Conservation (phyloP, 2,329 filamentous ascomycete genomes). For the Corniculantispora saksenae region DNA sequence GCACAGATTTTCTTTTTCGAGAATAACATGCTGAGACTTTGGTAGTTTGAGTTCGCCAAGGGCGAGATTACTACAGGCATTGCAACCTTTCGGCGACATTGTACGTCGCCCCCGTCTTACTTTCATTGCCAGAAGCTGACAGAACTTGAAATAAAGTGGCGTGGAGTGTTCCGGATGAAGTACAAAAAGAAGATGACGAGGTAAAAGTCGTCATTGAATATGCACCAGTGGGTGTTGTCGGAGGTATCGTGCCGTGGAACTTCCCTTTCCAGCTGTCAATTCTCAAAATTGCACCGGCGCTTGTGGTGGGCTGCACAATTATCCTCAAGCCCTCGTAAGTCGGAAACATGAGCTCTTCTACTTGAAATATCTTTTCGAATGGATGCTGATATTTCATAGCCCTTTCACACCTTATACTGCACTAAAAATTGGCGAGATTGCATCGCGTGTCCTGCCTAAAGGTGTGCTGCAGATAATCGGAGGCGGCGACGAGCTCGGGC, state of each 20-base stretch:
- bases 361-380: background rate
- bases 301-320: constrained; percentile 57
- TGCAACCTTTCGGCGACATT: background rate
- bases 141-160: background rate
- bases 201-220: constrained; percentile 30
- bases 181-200: constrained; percentile 29
- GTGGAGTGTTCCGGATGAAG: background rate
- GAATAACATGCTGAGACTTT: background rate
- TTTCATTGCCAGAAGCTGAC: too few species aligned
- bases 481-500: constrained; percentile 62
- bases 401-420: constrained; percentile 59
- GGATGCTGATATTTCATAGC: background rate
- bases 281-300: constrained; percentile 57
- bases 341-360: too few species aligned
- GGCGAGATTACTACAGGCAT: background rate
- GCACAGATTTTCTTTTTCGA: background rate
- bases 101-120: background rate
- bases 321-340: constrained; percentile 55
- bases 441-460: constrained; percentile 57
- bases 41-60: background rate
- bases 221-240: constrained; percentile 44
- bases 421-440: constrained; percentile 63
- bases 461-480: constrained; percentile 64
- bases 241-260: constrained; percentile 57
- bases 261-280: constrained; percentile 54